Evolutionary conservation across 1,139 yeast genomes (phyloP), one percentile per base, ranked within the genome.

Genomic region (Pichia sp.): DNA sequence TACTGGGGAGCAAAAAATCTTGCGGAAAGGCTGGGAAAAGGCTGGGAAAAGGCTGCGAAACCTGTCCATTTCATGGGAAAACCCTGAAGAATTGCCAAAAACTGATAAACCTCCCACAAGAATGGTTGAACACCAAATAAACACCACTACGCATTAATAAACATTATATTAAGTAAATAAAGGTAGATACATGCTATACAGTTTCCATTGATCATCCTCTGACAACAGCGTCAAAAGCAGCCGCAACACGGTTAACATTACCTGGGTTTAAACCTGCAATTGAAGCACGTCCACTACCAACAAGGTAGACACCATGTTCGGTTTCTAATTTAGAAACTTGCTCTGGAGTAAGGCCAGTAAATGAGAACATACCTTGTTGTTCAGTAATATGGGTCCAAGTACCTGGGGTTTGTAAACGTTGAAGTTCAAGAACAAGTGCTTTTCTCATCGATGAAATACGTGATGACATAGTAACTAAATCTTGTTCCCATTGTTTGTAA

Each of bases 341-440:
- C 45, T 82, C 87, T 25, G 84, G 73, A 23, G 76, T 69, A 58
- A 92, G 75, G 1, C 96, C 97, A 25, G 97, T 90, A 70, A 82
- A 92, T 48, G 96, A 88, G 68, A 92, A 92, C 98, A 92, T 92
- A 59, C 98, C 98, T 53, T 87, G 85, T 71, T 92, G 97, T 55
- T 77, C 74, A 47, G 86, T 87, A 60, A 92, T 87, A 68, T 90
- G 97, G 58, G 83, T 87, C 98, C 98, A 92, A 66, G 75, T 80
- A 49, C 95, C 95, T 45, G 94, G 92, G 43, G 97, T 88, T 15
- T 78, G 76, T 55, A 87, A 77, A 43, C 70, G 68, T 51, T 77
- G 78, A 56, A 89, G 76, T 57, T 76, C 74, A 52, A 72, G 71
- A 66, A 83, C 79, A 60, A 92, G 76, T 32, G 75, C 71, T 35